Evolutionary conservation across 768 basidiomycete genomes (phyloP).

Genomic region (Tylopilus vinaceipallidus): DNA sequence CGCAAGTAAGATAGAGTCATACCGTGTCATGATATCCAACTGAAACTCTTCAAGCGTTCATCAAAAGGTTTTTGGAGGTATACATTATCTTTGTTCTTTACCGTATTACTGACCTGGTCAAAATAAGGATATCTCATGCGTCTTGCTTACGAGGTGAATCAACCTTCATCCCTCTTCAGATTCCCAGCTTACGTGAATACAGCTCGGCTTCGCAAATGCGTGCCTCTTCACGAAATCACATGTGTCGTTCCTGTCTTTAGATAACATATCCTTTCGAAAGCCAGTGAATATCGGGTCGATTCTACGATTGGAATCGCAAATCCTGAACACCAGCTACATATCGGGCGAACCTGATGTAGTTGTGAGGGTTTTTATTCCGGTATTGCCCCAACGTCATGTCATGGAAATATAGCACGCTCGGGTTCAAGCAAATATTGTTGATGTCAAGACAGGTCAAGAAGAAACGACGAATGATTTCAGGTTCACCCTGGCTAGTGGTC

Average conservation of each 20-base stretch:
- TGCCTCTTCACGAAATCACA: constrained; percentile 64
- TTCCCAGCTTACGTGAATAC: constrained; percentile 1
- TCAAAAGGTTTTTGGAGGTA: constrained; percentile 81
- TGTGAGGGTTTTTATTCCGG: constrained; percentile 37
- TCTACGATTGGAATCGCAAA: constrained; percentile 66
- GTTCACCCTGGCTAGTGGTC: constrained; percentile 65
- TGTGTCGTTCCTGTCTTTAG: constrained; percentile 73
- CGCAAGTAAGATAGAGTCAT: constrained; percentile 56
- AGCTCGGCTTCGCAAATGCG: constrained; percentile 75
- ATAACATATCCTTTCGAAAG: constrained; percentile 73
- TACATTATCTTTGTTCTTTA: constrained; percentile 1
- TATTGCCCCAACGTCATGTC: background rate
- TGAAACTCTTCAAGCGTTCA: constrained; percentile 51
- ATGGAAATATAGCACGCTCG: constrained; percentile 54
- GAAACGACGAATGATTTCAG: constrained; percentile 74
- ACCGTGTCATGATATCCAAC: background rate
- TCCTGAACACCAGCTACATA: constrained; percentile 56
- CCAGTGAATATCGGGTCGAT: constrained; percentile 87
- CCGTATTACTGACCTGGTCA: background rate
- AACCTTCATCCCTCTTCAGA: background rate
- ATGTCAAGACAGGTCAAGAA: constrained; percentile 61
- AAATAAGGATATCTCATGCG: constrained; percentile 53
- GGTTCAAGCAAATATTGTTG: constrained; percentile 70
- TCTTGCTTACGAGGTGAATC: constrained; percentile 64
- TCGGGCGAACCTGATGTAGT: constrained; percentile 44